Evolutionary conservation across 2,329 filamentous ascomycete species (phyloP), one percentile per base, ranked within the genome.

Genomic region (Delphinella strobiligena): DNA sequence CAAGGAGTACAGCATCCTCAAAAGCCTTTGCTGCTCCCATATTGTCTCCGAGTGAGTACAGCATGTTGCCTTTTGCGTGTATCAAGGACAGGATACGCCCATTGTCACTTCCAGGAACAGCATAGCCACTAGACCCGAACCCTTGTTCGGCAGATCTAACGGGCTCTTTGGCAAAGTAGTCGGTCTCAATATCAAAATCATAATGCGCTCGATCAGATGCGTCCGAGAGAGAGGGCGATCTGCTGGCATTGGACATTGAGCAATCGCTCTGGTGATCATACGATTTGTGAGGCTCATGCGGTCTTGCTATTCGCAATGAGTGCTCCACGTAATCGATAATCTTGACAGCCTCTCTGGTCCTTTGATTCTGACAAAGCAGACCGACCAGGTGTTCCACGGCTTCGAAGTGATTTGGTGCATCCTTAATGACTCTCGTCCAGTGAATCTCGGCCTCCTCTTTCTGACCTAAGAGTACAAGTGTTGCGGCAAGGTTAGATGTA

Each of bases 41-140:
- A 47, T 91, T 82, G 48, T 95, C 81, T 34, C 89, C 89, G 19
- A 93, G 65, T 18, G 84, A 78, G 61, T 98, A 98, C 2, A 96
- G 70, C 81, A 96, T 93, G 47, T 96, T 96, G n/a, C 89, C 91
- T 60, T 96, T 98, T 15, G 89, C 88, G 61, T 98, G 91, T 31
- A 96, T 78, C 12, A 98, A 71, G n/a, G 87, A 83, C 33, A 98
- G 72, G 53, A 98, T 86, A 44, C 91, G 77, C 7, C 89, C 91
- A 55, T 95, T 96, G 49, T 98, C 91, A 32, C 74, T 77, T 2
- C 81, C 87, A 4, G 87, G 74, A 32, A 98, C 79, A 11, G 78
- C 74, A 58, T 93, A 96, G 12, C 87, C 88, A 58, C 84, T 91
- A 3, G 80, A 80, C 1, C 78, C 82, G 54, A 82, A 87, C 0